A percentile compares a stretch with the other conserved stretches of the same genome.
Conservation (phyloP, 2,329 filamentous ascomycete genomes). For the Parafenestella ontariensis region DNA sequence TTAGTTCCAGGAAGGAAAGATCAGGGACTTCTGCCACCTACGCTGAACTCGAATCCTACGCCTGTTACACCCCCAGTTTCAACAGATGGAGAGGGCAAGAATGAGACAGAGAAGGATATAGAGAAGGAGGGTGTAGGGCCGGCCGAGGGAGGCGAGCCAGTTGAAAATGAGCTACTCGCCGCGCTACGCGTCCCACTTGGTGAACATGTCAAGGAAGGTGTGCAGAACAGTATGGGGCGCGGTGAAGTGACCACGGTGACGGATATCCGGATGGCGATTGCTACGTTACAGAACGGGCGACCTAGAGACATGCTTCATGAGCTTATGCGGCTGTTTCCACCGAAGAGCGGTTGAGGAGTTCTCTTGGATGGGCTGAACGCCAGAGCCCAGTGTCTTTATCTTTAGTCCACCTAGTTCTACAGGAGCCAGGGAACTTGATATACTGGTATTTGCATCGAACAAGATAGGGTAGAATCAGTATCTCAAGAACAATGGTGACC, state of each 20-base stretch:
- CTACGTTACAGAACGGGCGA: slow-evolving; percentile 8
- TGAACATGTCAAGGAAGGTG: neutral
- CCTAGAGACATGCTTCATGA: slow-evolving; percentile 15
- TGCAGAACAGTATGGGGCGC: neutral
- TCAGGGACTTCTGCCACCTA: neutral
- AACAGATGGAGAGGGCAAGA: too few species aligned
- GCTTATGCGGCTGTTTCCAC: slow-evolving; percentile 17
- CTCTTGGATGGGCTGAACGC: neutral
- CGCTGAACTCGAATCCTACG: too few species aligned
- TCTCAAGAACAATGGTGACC: too few species aligned
- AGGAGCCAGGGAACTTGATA: too few species aligned
- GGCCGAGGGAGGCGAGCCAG: neutral
- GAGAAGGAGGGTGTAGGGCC: neutral
- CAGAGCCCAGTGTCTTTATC: too few species aligned
- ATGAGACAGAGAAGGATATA: too few species aligned
- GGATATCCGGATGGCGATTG: slow-evolving; percentile 16
- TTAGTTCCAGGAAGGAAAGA: slow-evolving; percentile 19
- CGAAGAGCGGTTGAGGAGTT: neutral
- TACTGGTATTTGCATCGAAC: too few species aligned
- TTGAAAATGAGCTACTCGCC: slow-evolving; percentile 11
- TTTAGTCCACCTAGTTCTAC: too few species aligned
- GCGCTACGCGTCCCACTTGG: slow-evolving; percentile 11
- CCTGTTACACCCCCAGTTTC: too few species aligned
- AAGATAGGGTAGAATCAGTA: too few species aligned
- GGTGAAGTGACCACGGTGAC: slow-evolving; percentile 9